Base-by-base conservation (phyloP, 352 stramenopile genomes). In the Peronospora belbahrii region DNA sequence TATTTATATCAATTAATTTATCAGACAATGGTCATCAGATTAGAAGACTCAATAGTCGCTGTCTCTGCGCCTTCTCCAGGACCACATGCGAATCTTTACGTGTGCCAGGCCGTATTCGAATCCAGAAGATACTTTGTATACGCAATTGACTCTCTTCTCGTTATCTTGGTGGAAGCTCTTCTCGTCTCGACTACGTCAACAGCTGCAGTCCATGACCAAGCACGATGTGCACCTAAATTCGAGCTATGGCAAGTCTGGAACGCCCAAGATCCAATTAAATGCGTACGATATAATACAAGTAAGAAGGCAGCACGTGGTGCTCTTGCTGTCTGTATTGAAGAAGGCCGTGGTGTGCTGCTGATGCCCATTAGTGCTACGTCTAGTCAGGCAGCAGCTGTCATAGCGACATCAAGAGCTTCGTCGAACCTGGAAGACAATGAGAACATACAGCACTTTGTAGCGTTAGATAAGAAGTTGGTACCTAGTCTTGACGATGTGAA, bases 231-330 rank as follows among this genome's bases (percentile, higher is more conserved):
- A 14, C 61, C 64, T 30, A 59, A 41, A 23, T 85, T 88, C 39
- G 70, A 77, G 43, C 56, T 88, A 19, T 86, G 75, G 74, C 78
- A 90, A 54, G 67, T 83, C 14, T 87, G 68, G 69, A 55, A 81
- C 31, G 59, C 58, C 13, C 50, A 67, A 15, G 72, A 76, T 20
- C 18, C 39, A 1, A 42, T 89, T 0, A 42, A 50, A 24, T 83
- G 74, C 52, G 64, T 86, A 44, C 53, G 63, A 23, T 84, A 82
- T 48, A 86, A 87, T 41, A 36, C 43, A 1, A 73, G 55, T 22
- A 70, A 68, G 28, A 82, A 70, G 18, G 56, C 53, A 1, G 74
- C 72, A 8, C 62, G 71, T 5, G 78, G 75, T 0, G 75, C 76
- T 0, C 13, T 90, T 15, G 75, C 79, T 25, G 49, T 90, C 2